Base-by-base conservation (phyloP, 164 flowering plant species). In the Brasenia schreberi region DNA sequence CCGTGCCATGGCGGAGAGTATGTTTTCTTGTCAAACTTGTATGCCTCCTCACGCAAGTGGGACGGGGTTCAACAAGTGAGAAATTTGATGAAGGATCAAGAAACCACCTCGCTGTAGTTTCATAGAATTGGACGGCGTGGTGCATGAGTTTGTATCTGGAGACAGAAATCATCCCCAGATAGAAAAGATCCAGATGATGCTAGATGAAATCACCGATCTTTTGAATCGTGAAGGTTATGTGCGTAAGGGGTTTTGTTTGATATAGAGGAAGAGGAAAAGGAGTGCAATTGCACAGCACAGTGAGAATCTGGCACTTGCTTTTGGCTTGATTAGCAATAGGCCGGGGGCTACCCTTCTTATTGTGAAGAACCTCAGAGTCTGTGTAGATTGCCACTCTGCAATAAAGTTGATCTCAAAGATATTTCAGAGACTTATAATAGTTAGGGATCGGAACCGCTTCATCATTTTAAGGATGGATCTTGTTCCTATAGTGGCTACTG, bases 351-450 rank as follows among this genome's bases (percentile, higher is more conserved):
- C 59, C 10, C 43, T 75, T 52, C 72, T 67, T 18, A 64, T 72
- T 42, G 78, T 76, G 66, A 76, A 76, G 70, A 76, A 76, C 62
- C 62, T 72, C 16, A 67, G 78, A 62, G 73, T 72, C 27, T 76
- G 78, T 33, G 69, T 62, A 42, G 75, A 72, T 72, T 76, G 78
- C 62, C 73, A 75, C 39, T 69, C 78, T 43, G 65, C 72, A 42
- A 75, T 61, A 64, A 71, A 69, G 75, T 61, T 75, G 65, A 69
- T 75, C 66, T 75, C 78, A 16, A 69, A 75, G 69, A 58, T 72
- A 16, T 75, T 68, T 27, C 18, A 69, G 63, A 67, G 78, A 14
- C 65, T 68, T 66, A 75, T 71, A 66, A 61, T 72, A 23, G 66
- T 75, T 9, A 72, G 73, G 58, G 78, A 72, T 23, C 75, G 75